A percentile compares a stretch with the other conserved stretches of the same genome.
Evolutionary conservation across 2,329 filamentous ascomycete genomes (phyloP).

Genomic region (Fusarium buharicum): DNA sequence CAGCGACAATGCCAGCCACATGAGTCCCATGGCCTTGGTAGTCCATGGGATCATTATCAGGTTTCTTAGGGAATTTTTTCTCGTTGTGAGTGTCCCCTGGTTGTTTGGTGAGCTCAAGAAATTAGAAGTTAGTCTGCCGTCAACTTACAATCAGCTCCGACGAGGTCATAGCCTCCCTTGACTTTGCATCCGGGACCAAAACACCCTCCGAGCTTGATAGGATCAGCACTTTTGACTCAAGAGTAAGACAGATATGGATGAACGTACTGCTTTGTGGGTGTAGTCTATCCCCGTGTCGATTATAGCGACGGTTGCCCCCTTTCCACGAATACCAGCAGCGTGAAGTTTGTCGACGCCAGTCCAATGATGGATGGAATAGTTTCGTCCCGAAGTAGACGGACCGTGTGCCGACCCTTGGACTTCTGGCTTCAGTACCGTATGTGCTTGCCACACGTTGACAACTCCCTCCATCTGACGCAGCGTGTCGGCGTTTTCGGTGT

Average conservation of each 20-base stretch:
- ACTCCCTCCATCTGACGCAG: constrained; percentile 50
- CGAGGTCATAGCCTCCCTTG: constrained; percentile 53
- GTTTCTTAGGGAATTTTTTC: constrained; percentile 45
- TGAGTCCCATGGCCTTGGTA: constrained; percentile 53
- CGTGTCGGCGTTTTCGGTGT: constrained; percentile 48
- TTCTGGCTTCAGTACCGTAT: constrained; percentile 41
- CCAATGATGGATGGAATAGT: constrained; percentile 52
- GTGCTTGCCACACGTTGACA: constrained; percentile 52
- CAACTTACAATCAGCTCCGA: constrained; percentile 48
- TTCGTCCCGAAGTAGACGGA: constrained; percentile 32
- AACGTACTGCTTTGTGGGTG: constrained; percentile 50
- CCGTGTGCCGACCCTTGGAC: constrained; percentile 23
- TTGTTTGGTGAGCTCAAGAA: constrained; percentile 14
- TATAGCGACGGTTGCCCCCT: constrained; percentile 53
- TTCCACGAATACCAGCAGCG: constrained; percentile 51
- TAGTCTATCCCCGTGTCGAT: constrained; percentile 56
- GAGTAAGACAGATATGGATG: background rate
- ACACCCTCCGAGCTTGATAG: constrained; percentile 51
- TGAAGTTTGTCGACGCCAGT: constrained; percentile 55
- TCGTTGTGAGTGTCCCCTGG: constrained; percentile 48
- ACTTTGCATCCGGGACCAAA: constrained; percentile 54
- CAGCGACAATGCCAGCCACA: constrained; percentile 61
- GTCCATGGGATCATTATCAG: constrained; percentile 52
- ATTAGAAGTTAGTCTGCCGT: background rate
- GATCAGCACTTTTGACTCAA: constrained; percentile 5